Percentiles rank a stretch among this genome's conserved stretches.
phyloP scores from a whole-genome alignment of 2,329 filamentous ascomycete genomes.

The Helminthosporium solani region DNA sequence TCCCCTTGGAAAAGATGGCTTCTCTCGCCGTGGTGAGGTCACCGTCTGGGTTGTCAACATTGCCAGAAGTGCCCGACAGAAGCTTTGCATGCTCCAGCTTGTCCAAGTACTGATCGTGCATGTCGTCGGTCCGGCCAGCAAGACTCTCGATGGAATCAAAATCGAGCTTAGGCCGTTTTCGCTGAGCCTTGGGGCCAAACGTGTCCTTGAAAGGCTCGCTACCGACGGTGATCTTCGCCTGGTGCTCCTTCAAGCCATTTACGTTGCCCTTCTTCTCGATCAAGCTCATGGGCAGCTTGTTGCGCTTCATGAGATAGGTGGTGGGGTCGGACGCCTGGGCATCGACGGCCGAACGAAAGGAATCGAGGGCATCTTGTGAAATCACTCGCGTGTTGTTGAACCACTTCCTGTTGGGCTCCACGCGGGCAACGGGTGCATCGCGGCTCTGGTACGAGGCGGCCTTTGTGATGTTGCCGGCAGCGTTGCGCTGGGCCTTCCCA shows the following conservation, averaged over 20 bases:
- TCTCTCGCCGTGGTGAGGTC: slow-evolving; percentile 50
- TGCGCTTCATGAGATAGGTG: slow-evolving; percentile 90
- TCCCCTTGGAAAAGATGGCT: slow-evolving; percentile 85
- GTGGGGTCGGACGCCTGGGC: slow-evolving; percentile 90
- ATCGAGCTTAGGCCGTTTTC: slow-evolving; percentile 87
- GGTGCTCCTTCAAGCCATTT: slow-evolving; percentile 87
- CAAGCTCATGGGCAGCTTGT: slow-evolving; percentile 94
- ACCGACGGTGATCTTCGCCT: slow-evolving; percentile 91
- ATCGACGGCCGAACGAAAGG: slow-evolving; percentile 89
- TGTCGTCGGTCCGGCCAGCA: slow-evolving; percentile 74
- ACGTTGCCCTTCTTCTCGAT: slow-evolving; percentile 73
- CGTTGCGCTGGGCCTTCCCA: slow-evolving; percentile 78
- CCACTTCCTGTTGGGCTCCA: slow-evolving; percentile 97
- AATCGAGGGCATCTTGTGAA: slow-evolving; percentile 80
- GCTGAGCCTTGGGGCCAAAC: slow-evolving; percentile 89
- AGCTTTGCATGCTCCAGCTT: slow-evolving; percentile 76
- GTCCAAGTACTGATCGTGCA: slow-evolving; percentile 79
- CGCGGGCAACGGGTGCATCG: slow-evolving; percentile 77
- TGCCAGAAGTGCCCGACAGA: slow-evolving; percentile 67
- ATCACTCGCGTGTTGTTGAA: slow-evolving; percentile 93
- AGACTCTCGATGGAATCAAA: slow-evolving; percentile 81
- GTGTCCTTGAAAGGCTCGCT: slow-evolving; percentile 81
- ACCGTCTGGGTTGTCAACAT: slow-evolving; percentile 49
- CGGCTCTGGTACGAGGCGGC: slow-evolving; percentile 80
- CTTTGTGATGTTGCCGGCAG: slow-evolving; percentile 78